Conservation (phyloP, 1,284 basidiomycete species). For the Abortiporus biennis region DNA sequence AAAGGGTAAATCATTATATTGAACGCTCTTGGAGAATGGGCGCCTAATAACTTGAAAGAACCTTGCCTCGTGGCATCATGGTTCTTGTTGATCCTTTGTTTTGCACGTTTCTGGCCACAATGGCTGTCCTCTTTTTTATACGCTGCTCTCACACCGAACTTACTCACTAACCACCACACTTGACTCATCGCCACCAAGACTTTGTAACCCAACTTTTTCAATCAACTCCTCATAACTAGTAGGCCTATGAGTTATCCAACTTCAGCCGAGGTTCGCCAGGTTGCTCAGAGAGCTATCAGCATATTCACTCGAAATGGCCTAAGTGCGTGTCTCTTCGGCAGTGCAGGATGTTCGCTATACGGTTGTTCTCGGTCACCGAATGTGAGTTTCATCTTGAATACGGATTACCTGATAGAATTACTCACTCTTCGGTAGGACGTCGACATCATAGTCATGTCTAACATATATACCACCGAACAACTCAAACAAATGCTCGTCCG, state of each 20-base stretch:
- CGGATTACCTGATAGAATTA: constrained; percentile 1
- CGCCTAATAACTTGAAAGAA: no score
- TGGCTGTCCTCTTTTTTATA: no score
- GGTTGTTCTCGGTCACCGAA: constrained; percentile 33
- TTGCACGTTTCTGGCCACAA: no score
- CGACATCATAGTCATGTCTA: constrained; percentile 23
- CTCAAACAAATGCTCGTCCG: constrained; percentile 20
- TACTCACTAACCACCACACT: no score
- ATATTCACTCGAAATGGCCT: constrained; percentile 15
- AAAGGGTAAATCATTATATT: no score
- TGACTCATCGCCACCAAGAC: no score
- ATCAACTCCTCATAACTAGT: background rate
- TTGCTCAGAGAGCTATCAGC: constrained; percentile 7
- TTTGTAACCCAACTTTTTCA: background rate
- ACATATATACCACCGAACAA: constrained; percentile 13
- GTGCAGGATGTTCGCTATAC: constrained; percentile 30
- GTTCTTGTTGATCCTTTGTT: no score
- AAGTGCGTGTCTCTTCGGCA: constrained; percentile 30
- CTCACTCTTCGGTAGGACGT: constrained; percentile 20
- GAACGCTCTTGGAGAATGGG: no score
- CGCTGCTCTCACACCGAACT: no score
- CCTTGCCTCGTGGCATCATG: no score
- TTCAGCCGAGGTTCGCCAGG: constrained; percentile 7
- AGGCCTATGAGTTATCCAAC: background rate
- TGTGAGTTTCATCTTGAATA: constrained; percentile 18